Evolutionary conservation across 2,329 filamentous ascomycete genomes (phyloP).

Genomic region (Trichoderma arundinaceum): DNA sequence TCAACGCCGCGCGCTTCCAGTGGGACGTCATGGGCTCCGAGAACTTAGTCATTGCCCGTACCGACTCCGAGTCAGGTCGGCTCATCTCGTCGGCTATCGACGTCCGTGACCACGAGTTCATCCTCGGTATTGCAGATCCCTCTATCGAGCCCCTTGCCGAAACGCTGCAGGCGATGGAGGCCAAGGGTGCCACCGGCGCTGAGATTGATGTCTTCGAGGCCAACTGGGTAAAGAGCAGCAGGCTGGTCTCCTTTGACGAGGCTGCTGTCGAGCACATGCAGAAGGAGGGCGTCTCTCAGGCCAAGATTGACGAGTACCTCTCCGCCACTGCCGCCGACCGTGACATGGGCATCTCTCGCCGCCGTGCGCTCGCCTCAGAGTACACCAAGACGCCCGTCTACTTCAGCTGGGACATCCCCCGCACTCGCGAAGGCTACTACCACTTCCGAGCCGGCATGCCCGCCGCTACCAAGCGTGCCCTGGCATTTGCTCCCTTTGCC

Average conservation of each 20-base stretch:
- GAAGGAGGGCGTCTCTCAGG: conserved; percentile 65
- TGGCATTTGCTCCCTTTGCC: conserved; percentile 88
- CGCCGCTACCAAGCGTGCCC: conserved; percentile 89
- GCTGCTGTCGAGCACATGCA: conserved; percentile 78
- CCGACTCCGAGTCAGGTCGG: conserved; percentile 92
- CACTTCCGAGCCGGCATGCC: conserved; percentile 84
- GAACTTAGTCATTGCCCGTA: conserved; percentile 92
- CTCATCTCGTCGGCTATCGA: conserved; percentile 91
- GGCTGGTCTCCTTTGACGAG: conserved; percentile 90
- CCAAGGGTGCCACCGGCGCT: conserved; percentile 72
- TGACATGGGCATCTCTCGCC: conserved; percentile 77
- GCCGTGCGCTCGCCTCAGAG: conserved; percentile 72
- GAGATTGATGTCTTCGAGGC: conserved; percentile 90
- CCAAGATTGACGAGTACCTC: conserved; percentile 72
- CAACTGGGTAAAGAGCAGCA: conserved; percentile 84
- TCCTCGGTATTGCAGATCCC: conserved; percentile 79
- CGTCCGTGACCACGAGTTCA: conserved; percentile 94
- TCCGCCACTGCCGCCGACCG: conserved; percentile 65
- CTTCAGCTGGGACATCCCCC: conserved; percentile 90
- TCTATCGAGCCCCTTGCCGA: conserved; percentile 83
- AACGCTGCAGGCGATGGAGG: conserved; percentile 88
- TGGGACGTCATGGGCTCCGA: conserved; percentile 98
- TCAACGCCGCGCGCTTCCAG: conserved; percentile 90
- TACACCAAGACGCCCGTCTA: conserved; percentile 71
- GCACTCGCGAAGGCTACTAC: conserved; percentile 93